A percentile compares a stretch with the other conserved stretches of the same genome.
Conservation (phyloP, 768 basidiomycete species). For the Leccinellum luteum region DNA sequence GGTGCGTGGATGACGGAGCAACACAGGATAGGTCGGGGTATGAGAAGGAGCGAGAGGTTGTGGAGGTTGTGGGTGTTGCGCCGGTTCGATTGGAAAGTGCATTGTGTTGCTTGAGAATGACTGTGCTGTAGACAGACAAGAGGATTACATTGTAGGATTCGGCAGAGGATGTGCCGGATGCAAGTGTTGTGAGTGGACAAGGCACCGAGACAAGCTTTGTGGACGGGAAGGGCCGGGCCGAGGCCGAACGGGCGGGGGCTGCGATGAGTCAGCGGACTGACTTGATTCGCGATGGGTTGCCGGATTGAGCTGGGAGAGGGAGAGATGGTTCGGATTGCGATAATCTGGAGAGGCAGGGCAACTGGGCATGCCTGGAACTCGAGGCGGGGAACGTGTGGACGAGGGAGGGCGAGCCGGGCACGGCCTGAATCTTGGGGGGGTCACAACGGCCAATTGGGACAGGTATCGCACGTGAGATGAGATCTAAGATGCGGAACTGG, state of each 20-base stretch:
- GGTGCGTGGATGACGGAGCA: slow-evolving; percentile 7
- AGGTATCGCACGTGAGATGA: slow-evolving; percentile 24
- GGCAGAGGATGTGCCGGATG: neutral
- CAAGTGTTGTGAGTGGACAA: slow-evolving; percentile 1
- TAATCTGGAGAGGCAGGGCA: slow-evolving; percentile 21
- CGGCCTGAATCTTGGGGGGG: neutral
- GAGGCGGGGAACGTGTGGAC: slow-evolving; percentile 32
- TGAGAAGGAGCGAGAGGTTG: slow-evolving; percentile 14
- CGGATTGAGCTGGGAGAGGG: neutral
- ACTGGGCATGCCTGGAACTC: slow-evolving; percentile 24
- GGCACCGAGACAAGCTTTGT: slow-evolving; percentile 16
- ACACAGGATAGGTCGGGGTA: slow-evolving; percentile 17
- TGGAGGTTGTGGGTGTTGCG: neutral
- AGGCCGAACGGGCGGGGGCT: neutral
- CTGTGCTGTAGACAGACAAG: neutral
- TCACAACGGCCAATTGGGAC: slow-evolving; percentile 5
- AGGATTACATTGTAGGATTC: neutral
- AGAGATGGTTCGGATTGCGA: slow-evolving; percentile 25
- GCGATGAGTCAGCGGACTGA: slow-evolving; percentile 18
- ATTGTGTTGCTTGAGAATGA: neutral
- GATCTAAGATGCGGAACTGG: slow-evolving; percentile 30
- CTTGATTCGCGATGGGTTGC: neutral
- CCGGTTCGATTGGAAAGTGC: neutral
- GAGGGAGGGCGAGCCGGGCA: slow-evolving; percentile 9
- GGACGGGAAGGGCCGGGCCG: slow-evolving; percentile 9